Base-by-base conservation (phyloP, 1,284 basidiomycete species). In the Ceratobasidium sp. region DNA sequence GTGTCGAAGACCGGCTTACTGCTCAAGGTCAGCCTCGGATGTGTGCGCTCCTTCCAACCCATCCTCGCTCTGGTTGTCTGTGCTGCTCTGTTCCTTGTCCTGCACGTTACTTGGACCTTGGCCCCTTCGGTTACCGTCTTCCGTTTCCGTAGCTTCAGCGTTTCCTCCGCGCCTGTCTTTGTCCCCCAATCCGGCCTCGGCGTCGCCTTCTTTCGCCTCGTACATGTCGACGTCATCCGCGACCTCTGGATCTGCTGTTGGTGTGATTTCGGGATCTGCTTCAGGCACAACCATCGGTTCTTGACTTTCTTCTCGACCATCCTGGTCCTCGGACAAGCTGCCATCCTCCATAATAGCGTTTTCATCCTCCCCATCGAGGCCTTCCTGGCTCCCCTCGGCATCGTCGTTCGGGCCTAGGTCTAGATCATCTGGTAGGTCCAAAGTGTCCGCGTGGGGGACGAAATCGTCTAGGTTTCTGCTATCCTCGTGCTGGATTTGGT, bases 381-480 rank as follows among this genome's bases (percentile, higher is more conserved):
- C 82, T 39, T 84, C 84, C 37, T 83, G 82, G 22, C 83, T 83
- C 76, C 84, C 82, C 19, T 83, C 81, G 56, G 81, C 84, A 24
- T 83, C 84, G 56, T 83, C 83, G 48, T 84, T 83, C 43, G 81
- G 81, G n/a, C 83, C 89, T 6, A 96, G 82, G 74, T 94, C 85
- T 81, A 96, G 85, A 78, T 95, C 90, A 48, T 95, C 93, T 0
- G 95, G 95, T 16, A 96, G 85, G 79, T 96, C 92, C 64, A 97
- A 86, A 2, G 89, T 90, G 69, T 95, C 86, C 6, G 89, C 90
- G 78, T 96, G 92, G 27, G 87, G 89, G 71, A 93, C 82, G 75
- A 89, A 85, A 29, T 92, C 87, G 77, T 93, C 90, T 81, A 93
- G 87, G 1, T 92, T 88, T 5, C 85, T 83, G 66, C 83, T 83